Conservation (phyloP, 768 basidiomycete species). For the Kwoniella botswanensis region DNA sequence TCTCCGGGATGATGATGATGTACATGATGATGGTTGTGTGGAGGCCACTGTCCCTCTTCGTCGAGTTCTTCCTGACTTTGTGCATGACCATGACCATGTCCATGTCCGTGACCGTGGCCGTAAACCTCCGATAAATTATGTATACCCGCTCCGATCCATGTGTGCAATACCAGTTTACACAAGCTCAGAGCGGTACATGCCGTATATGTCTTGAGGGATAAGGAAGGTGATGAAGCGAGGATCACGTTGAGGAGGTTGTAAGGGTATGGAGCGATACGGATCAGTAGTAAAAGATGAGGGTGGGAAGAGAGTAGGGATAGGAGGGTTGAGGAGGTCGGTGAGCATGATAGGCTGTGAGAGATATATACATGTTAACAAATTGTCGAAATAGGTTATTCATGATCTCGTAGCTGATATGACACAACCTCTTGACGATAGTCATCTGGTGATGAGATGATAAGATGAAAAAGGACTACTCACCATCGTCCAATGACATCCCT, state of each 20-base stretch:
- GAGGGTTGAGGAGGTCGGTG: slow-evolving; percentile 75
- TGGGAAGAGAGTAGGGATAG: slow-evolving; percentile 85
- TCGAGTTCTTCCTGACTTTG: background rate
- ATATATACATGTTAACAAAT: background rate
- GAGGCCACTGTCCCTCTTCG: background rate
- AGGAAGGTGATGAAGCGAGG: slow-evolving; percentile 81
- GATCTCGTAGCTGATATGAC: background rate
- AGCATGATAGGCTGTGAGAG: slow-evolving; percentile 69
- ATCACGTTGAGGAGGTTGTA: slow-evolving; percentile 93
- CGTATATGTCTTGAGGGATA: slow-evolving; percentile 65
- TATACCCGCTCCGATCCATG: slow-evolving; percentile 69
- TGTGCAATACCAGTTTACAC: slow-evolving; percentile 89
- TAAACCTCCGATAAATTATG: slow-evolving; percentile 42
- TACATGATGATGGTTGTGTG: background rate
- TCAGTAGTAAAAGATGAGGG: slow-evolving; percentile 85
- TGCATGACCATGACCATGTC: background rate
- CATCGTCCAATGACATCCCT: slow-evolving; percentile 68
- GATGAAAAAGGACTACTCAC: slow-evolving; percentile 31
- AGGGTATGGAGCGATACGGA: slow-evolving; percentile 69
- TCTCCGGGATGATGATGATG: background rate
- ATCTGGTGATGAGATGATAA: too few species aligned
- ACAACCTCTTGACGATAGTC: too few species aligned
- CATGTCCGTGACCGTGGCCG: slow-evolving; percentile 2
- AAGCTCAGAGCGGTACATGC: slow-evolving; percentile 83
- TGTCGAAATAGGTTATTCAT: background rate